Percentiles rank a stretch among this genome's conserved stretches.
These are phyloP conservation scores for Lupinus albus DNA, from an alignment of 306 rosid genomes.

Conservation along the genomic window DNA sequence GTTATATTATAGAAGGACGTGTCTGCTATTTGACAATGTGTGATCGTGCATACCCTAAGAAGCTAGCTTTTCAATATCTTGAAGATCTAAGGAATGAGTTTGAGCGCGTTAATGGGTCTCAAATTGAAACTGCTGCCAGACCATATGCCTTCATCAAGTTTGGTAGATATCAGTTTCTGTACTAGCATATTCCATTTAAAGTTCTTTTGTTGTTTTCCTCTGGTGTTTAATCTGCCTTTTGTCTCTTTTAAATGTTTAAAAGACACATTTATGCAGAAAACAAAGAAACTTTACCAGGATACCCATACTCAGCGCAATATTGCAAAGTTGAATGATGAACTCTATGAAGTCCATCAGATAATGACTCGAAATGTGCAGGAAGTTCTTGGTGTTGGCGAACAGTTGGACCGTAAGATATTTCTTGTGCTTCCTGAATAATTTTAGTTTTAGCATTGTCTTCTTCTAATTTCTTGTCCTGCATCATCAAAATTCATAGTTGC, in stretches of 20 bases:
- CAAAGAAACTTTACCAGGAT: conserved; percentile 97
- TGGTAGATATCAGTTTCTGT: conserved; percentile 56
- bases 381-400: conserved; percentile 99
- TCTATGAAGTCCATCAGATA: conserved; percentile 97
- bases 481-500: background rate
- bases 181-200: conserved; percentile 14
- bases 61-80: conserved; percentile 98
- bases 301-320: conserved; percentile 95
- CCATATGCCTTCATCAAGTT: conserved; percentile 99
- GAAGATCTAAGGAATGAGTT: conserved; percentile 97
- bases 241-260: conserved; percentile 45
- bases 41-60: conserved; percentile 97
- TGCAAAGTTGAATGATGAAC: conserved; percentile 96
- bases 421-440: conserved; percentile 37
- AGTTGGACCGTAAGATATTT: conserved; percentile 90
- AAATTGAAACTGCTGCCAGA: conserved; percentile 98
- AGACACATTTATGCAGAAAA: conserved; percentile 96
- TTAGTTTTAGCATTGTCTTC: conserved; percentile 28
- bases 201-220: conserved; percentile 16
- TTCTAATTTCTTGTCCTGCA: conserved; percentile 29
- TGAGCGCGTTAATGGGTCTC: conserved; percentile 89
- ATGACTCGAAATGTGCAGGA: conserved; percentile 99
- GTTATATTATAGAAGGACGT: conserved; percentile 92
- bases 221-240: conserved; percentile 39
- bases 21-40: conserved; percentile 99